Evolutionary conservation across 1,139 yeast genomes (phyloP).

Genomic region (Candida tropicalis): DNA sequence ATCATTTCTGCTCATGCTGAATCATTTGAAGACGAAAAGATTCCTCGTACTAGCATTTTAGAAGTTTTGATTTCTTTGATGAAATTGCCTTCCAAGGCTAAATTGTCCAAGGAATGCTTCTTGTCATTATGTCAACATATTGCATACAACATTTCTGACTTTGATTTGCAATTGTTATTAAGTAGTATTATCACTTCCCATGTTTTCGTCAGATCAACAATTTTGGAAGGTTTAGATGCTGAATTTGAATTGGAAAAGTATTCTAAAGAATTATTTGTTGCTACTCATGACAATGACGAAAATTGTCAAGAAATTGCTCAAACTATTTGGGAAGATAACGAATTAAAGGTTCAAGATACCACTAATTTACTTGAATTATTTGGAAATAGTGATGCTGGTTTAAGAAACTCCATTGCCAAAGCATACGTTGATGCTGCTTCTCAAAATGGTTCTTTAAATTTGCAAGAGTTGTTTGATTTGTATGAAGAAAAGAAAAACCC

Average conservation of each 20-base stretch:
- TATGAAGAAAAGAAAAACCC: constrained; percentile 69
- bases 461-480: constrained; percentile 51
- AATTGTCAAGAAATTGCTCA: constrained; percentile 66
- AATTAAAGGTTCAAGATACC: constrained; percentile 46
- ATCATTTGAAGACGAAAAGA: constrained; percentile 61
- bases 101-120: constrained; percentile 81
- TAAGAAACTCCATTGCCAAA: constrained; percentile 67
- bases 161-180: constrained; percentile 63
- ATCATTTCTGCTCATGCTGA: constrained; percentile 78
- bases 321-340: constrained; percentile 85
- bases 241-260: constrained; percentile 76
- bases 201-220: constrained; percentile 71
- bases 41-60: constrained; percentile 71
- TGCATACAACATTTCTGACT: constrained; percentile 56
- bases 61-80: constrained; percentile 65
- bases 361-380: constrained; percentile 55
- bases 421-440: constrained; percentile 36
- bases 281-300: constrained; percentile 72
- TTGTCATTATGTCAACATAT: constrained; percentile 74
- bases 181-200: constrained; percentile 63
- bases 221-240: constrained; percentile 82
- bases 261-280: constrained; percentile 75
- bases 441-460: constrained; percentile 29
- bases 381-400: constrained; percentile 58
- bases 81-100: constrained; percentile 75